These are phyloP conservation scores for Kodamaea kaohsiungensis DNA, from an alignment of 805 yeast species.

Conservation along the genomic window DNA sequence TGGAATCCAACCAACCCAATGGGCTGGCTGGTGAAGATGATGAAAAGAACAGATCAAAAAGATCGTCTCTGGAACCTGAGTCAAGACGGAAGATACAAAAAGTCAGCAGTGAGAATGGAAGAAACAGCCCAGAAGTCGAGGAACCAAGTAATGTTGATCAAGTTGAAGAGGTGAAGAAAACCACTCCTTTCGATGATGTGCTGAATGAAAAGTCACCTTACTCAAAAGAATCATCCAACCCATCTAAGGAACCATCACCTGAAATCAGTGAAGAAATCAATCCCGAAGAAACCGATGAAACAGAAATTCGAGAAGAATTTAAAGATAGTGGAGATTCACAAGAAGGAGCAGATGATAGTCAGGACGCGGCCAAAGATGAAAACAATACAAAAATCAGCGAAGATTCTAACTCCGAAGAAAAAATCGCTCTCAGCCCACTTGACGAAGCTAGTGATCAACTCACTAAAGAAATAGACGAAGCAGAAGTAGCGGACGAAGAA, in stretches of 20 bases:
- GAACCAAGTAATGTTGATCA: slow-evolving; percentile 64
- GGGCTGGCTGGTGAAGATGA: slow-evolving; percentile 6
- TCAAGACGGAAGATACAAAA: background rate
- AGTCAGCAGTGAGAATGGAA: slow-evolving; percentile 39
- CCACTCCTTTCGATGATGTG: background rate
- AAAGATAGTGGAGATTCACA: background rate
- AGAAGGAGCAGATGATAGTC: background rate
- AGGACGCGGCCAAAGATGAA: slow-evolving; percentile 1
- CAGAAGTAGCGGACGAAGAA: slow-evolving; percentile 19
- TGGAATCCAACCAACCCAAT: background rate
- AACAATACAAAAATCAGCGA: slow-evolving; percentile 17
- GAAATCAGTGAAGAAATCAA: slow-evolving; percentile 1
- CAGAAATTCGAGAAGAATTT: background rate
- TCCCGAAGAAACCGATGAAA: slow-evolving; percentile 1
- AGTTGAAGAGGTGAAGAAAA: slow-evolving; percentile 73
- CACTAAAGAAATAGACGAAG: slow-evolving; percentile 2
- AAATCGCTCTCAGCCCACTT: background rate
- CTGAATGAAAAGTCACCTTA: background rate
- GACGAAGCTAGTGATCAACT: background rate
- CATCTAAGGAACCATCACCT: slow-evolving; percentile 1
- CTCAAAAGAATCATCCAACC: background rate
- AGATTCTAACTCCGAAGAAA: background rate
- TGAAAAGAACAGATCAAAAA: slow-evolving; percentile 17
- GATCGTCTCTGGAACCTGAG: slow-evolving; percentile 31
- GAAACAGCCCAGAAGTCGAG: background rate